Evolutionary conservation across 2,329 filamentous ascomycete species (phyloP), one percentile per base, ranked within the genome.

Genomic region (Phaeophleospora eucalypticola): DNA sequence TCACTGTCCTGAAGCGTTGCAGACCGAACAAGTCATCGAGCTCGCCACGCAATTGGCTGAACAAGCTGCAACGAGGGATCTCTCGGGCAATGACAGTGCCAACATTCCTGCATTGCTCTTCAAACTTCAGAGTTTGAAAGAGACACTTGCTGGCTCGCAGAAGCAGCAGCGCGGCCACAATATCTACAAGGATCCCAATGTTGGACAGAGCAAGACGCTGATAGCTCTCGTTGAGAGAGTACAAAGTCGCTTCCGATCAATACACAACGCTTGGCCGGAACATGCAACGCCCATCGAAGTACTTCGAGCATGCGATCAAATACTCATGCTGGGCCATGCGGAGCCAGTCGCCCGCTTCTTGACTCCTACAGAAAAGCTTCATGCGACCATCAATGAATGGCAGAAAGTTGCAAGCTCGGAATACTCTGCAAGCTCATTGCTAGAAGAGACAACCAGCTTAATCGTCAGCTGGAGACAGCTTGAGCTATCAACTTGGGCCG

Each of bases 401-500:
- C 89, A 98, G 65, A 83, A 86, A 35, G 90, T 95, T 68, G 90
- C 91, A 2, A 95, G 88, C 71, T 82, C 82, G 52, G 81, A 86
- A 32, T 87, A 87, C 65, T 85, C 81, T 8, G 86, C 84, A 1
- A 75, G 78, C 1, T 66, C 76, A 8, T 72, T 90, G 2, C 89
- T 94, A 56, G 84, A 94, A 51, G 79, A 82, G 36, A 70, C 97
- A 10, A 95, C 90, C 0, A 80, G 82, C 41, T 79, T 88, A 19
- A 84, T 96, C 42, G 84, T 97, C 45, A 81, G 79, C 62, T 98
- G 94, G 94, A 81, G 93, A 52, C 84, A 90, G 49, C 75, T 98
- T 24, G 93, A 98, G 63, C 75, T 98, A 19, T 86, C 87, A 0
- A 96, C 91, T 0, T 98, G 93, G 93, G 83, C 87, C 29, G 86